Evolutionary conservation across 306 rosid species (phyloP), one percentile per base, ranked within the genome.

Genomic region (Citrullus amarus): DNA sequence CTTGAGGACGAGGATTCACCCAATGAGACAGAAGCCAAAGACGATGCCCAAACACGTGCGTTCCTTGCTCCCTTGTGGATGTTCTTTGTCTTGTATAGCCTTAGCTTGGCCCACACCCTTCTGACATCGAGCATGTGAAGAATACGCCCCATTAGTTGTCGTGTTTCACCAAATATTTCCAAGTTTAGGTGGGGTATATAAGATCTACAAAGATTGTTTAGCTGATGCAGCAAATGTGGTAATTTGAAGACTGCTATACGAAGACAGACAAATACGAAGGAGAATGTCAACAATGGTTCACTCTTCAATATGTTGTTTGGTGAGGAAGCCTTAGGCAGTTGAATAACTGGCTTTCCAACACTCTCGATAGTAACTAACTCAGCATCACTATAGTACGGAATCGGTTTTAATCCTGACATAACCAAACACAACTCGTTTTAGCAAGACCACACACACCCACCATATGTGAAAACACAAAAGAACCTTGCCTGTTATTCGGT

Each of bases 1-100:
- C 78, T 74, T 16, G 63, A 50, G 11, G 86, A 84, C 22, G 93
- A 84, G 5, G 95, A 81, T 78, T 92, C 83, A 2, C 92, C 93
- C 77, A 89, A 81, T 16, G 97, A 89, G 75, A 92, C 96, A 6
- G 93, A 89, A 53, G 92, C 84, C 63, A 92, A 81, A 77, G 97
- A 90, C 15, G 97, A 92, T 1, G 91, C 93, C 97, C 92, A 92
- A 75, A 89, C 96, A 79, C 87, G 69, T 17, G 90, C 96, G 25
- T 85, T 90, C 84, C 80, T 87, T 0, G 91, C 90, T 25, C 93
- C 86, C 81, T 85, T 86, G n/a, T 84, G 98, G 77, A 91, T 86
- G 84, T 82, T 89, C 81, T 89, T 81, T 43, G 85, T 87, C 85
- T 91, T 93, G 90, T 86, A 82, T 32, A 80, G 80, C 75, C 91